Conservation (phyloP, 1,139 yeast species). For the Saccharomycopsis phalli region DNA sequence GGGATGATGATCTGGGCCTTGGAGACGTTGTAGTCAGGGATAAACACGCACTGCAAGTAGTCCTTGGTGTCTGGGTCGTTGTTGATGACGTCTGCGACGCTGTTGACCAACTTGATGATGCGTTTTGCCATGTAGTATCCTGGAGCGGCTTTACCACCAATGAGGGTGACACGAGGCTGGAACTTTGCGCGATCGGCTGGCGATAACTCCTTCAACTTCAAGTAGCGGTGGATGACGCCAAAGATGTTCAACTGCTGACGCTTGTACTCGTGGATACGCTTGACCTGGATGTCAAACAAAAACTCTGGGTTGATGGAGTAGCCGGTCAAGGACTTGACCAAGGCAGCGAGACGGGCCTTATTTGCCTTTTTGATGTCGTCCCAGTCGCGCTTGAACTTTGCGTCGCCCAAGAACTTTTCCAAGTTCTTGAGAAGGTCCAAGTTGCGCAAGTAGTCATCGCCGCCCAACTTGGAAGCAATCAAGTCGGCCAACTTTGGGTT, state of each 20-base stretch:
- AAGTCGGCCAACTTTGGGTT: conserved; percentile 71
- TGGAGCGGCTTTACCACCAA: conserved; percentile 96
- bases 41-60: conserved; percentile 73
- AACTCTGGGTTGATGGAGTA: conserved; percentile 43
- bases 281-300: conserved; percentile 85
- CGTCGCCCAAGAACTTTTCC: conserved; percentile 61
- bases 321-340: conserved; percentile 61
- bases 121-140: conserved; percentile 94
- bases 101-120: conserved; percentile 75
- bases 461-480: conserved; percentile 64
- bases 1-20: conserved; percentile 89
- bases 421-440: conserved; percentile 60
- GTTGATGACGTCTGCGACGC: conserved; percentile 75
- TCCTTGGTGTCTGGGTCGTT: conserved; percentile 67
- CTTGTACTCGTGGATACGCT: conserved; percentile 92
- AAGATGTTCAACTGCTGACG: conserved; percentile 90
- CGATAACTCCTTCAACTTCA: conserved; percentile 62
- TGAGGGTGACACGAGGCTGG: conserved; percentile 69
- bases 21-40: conserved; percentile 89
- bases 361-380: conserved; percentile 59
- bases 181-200: conserved; percentile 59
- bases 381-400: conserved; percentile 64
- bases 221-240: conserved; percentile 78
- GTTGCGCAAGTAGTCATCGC: conserved; percentile 61
- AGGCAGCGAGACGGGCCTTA: conserved; percentile 59